Base-by-base conservation (phyloP, 2,329 filamentous ascomycete species). In the Byssothecium circinans region DNA sequence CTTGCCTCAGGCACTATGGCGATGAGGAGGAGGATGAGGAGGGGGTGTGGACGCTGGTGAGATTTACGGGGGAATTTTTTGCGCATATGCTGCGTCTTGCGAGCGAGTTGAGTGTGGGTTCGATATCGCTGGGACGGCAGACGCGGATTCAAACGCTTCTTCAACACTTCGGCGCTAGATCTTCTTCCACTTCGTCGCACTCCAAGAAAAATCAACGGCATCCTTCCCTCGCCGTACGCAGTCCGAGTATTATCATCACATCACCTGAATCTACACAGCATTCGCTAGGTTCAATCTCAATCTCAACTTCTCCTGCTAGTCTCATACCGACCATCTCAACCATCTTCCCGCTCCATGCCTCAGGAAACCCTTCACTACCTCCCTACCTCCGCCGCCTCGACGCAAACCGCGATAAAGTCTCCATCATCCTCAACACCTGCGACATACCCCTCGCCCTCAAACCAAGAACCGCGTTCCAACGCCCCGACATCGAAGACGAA, bases 371-470 rank as follows among this genome's bases (percentile, higher is more conserved):
- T 35, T 58, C 65, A 18, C 56, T 75, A 27, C 71, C 73, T 19
- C 67, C 68, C 30, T 66, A 70, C 44, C 59, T 73, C 33, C 58
- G 72, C 23, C 59, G 67, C 25, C 64, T 74, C 3, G 71, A 74
- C 47, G 73, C 74, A 4, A 69, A 73, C 39, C 71, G 73, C 42
- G 73, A 75, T 58, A 74, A 74, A 51, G 67, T 70, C 1, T 67
- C 68, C 15, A 75, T 76, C 47, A 68, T 70, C 15, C 56, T 76
- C 8, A 74, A 71, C 41, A 66, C 67, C 8, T 68, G 70, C 46
- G 68, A 70, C 12, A 61, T 71, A 20, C 73, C 73, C 7, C 49
- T 76, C 22, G 65, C 64, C 3, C 50, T 75, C 1, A 65, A 62
- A 25, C 60, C 69, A 8, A 46, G 57, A 2, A 61, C 54, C 18